Percentiles rank a stretch among this genome's conserved stretches.
phyloP scores from a whole-genome alignment of 306 rosid genomes.

The Hippophae rhamnoides region DNA sequence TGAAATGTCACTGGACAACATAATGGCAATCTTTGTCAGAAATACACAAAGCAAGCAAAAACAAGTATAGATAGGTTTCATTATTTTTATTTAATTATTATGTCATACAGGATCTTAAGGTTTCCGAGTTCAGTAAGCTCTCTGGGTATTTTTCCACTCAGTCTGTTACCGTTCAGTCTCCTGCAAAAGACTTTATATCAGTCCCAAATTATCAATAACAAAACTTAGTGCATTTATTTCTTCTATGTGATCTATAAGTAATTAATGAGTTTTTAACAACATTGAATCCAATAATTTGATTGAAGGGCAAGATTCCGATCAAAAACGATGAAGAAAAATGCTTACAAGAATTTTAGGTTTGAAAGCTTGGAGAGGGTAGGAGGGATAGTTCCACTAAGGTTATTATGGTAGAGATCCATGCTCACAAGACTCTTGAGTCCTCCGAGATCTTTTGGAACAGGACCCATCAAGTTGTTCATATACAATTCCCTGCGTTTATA shows the following conservation, averaged over 20 bases:
- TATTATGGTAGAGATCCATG: conserved; percentile 73
- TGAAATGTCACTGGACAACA: conserved; percentile 54
- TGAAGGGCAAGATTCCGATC: not conserved
- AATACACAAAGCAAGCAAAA: not conserved
- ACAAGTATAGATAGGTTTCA: not conserved
- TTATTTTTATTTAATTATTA: not conserved
- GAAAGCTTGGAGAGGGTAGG: conserved; percentile 54
- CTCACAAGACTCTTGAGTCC: conserved; percentile 58
- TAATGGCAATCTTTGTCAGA: not conserved
- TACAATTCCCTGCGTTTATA: conserved; percentile 50
- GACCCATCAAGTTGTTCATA: conserved; percentile 55
- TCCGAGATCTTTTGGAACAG: conserved; percentile 65
- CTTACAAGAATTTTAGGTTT: conserved; percentile 71
- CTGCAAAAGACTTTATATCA: conserved; percentile 27
- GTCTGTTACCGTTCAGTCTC: conserved; percentile 57
- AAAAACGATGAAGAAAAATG: not conserved
- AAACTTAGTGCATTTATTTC: not conserved
- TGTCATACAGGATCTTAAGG: conserved; percentile 66
- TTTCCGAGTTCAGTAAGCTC: conserved; percentile 52
- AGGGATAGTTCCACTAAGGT: conserved; percentile 61
- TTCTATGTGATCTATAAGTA: not conserved
- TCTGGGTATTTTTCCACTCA: conserved; percentile 71
- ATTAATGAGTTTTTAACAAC: not conserved
- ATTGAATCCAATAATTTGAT: not conserved
- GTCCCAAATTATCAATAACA: not conserved